Evolutionary conservation across 768 basidiomycete species (phyloP).

Genomic region (Boletus barrowsii): DNA sequence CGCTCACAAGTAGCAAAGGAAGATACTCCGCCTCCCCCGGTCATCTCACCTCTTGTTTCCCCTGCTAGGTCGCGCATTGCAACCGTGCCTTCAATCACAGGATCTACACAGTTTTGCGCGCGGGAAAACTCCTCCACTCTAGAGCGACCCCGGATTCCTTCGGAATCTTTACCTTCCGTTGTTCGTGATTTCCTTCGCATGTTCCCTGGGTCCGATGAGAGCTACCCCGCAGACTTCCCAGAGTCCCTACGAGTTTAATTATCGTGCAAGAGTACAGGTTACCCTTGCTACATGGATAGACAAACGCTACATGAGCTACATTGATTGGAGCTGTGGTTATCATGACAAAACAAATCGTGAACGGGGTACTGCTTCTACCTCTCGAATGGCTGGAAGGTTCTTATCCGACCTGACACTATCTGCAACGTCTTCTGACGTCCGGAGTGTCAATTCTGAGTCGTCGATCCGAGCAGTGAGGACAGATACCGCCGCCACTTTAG

Average conservation of each 20-base stretch:
- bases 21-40: conserved; percentile 4
- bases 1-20: conserved; percentile 2
- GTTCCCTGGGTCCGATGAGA: conserved; percentile 31
- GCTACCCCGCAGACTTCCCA: conserved; percentile 34
- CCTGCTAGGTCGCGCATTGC: conserved; percentile 20
- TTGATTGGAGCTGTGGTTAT: neutral
- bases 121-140: conserved; percentile 8
- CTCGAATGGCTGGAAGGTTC: conserved; percentile 10
- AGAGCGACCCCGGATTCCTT: neutral
- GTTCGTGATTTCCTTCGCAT: conserved; percentile 32
- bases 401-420: conserved; percentile 16
- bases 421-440: conserved; percentile 16
- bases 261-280: neutral
- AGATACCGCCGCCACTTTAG: conserved; percentile 11
- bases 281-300: neutral
- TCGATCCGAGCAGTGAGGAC: conserved; percentile 15
- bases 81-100: neutral
- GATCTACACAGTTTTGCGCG: conserved; percentile 1
- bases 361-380: conserved; percentile 14
- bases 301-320: neutral
- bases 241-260: conserved; percentile 24
- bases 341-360: conserved; percentile 5
- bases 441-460: conserved; percentile 27
- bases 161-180: conserved; percentile 25
- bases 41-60: conserved; percentile 29